Percentiles rank a stretch among this genome's conserved stretches.
These are phyloP conservation scores for Halophytophthora polymorphica DNA, from an alignment of 352 stramenopile genomes.

Conservation along the genomic window DNA sequence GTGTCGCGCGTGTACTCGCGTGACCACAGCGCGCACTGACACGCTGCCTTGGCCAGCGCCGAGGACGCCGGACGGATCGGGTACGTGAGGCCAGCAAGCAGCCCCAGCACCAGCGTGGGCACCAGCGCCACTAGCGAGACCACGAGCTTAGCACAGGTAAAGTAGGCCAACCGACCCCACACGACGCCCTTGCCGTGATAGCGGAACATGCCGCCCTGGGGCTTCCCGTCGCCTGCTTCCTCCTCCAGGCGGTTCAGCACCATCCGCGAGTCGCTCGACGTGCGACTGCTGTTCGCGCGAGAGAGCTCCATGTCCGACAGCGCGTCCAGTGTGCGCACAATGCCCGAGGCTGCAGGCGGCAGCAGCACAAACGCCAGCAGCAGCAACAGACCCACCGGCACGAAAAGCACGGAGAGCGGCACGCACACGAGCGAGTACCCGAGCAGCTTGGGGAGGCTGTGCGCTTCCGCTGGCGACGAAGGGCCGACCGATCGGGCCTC, in stretches of 20 bases:
- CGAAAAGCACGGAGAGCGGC: slow-evolving; percentile 49
- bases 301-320: slow-evolving; percentile 76
- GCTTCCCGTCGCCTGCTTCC: slow-evolving; percentile 27
- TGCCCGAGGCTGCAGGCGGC: slow-evolving; percentile 41
- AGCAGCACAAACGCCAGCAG: slow-evolving; percentile 61
- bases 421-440: slow-evolving; percentile 58
- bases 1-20: slow-evolving; percentile 65
- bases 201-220: slow-evolving; percentile 42
- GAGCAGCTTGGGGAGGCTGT: slow-evolving; percentile 65
- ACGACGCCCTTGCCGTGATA: slow-evolving; percentile 58
- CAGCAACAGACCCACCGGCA: slow-evolving; percentile 53
- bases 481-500: slow-evolving; percentile 9
- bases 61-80: slow-evolving; percentile 49
- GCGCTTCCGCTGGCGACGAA: slow-evolving; percentile 18
- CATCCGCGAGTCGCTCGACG: slow-evolving; percentile 42
- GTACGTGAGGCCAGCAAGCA: slow-evolving; percentile 55
- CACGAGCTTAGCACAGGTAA: slow-evolving; percentile 56
- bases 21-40: slow-evolving; percentile 50
- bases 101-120: slow-evolving; percentile 45
- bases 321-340: slow-evolving; percentile 58
- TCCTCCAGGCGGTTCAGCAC: slow-evolving; percentile 58
- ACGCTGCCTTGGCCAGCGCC: slow-evolving; percentile 38
- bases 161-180: slow-evolving; percentile 73
- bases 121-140: slow-evolving; percentile 58
- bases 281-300: slow-evolving; percentile 66